Conservation (phyloP, 2,329 filamentous ascomycete genomes). For the Chaetothyriales sp. region DNA sequence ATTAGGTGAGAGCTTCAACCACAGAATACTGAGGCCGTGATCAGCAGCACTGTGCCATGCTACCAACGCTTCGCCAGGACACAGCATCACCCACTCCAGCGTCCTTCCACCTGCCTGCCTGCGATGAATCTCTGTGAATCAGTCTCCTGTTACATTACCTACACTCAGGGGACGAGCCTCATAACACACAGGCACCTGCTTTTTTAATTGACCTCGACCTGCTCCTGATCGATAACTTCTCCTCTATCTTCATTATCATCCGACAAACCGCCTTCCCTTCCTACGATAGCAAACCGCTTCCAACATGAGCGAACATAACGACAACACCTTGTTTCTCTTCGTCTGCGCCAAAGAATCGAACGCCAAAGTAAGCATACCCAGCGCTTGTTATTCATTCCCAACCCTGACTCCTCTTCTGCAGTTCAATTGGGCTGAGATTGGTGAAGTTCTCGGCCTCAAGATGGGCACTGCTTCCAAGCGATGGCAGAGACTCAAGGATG, state of each 20-base stretch:
- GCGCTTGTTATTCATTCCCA: not conserved
- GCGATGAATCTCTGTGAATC: not conserved
- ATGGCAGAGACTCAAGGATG: constrained; percentile 23
- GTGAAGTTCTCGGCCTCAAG: constrained; percentile 22
- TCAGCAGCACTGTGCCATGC: not conserved
- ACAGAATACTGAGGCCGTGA: not conserved
- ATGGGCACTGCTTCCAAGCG: constrained; percentile 26
- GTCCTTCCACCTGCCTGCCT: not conserved
- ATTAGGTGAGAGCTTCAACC: not conserved
- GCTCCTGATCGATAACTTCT: not conserved
- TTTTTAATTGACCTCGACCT: not conserved
- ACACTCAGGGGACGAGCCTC: not conserved
- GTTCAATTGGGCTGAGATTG: constrained; percentile 29
- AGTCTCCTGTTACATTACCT: not conserved
- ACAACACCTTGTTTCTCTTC: constrained; percentile 30
- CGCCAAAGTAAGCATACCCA: constrained; percentile 21
- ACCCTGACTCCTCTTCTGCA: constrained; percentile 4
- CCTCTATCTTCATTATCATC: not conserved
- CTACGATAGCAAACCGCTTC: not conserved
- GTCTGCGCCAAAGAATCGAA: constrained; percentile 27
- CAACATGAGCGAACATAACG: constrained; percentile 27
- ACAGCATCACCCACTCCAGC: not conserved
- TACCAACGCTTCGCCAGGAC: not conserved
- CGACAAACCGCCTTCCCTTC: not conserved
- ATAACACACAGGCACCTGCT: not conserved